phyloP scores from a whole-genome alignment of 1,284 basidiomycete genomes.

The Rhodotorula mucilaginosa region DNA sequence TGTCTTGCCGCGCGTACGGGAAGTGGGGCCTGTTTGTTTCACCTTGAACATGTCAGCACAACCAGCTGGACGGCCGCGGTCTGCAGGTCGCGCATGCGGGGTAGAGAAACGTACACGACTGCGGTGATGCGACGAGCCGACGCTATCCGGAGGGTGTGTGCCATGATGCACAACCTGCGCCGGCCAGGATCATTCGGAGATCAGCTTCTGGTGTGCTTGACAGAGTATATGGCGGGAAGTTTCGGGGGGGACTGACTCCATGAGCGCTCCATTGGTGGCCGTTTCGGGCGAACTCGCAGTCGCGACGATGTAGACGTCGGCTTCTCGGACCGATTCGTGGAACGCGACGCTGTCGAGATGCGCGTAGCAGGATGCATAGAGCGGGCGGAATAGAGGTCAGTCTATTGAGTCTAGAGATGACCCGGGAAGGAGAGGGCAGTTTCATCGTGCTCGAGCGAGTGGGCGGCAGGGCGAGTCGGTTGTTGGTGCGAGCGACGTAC shows the following conservation, averaged over 20 bases:
- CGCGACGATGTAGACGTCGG: slow-evolving; percentile 99
- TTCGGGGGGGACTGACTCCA: slow-evolving; percentile 53
- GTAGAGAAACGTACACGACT: slow-evolving; percentile 54
- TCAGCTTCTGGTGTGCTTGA: too few relatives aligned
- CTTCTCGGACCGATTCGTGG: slow-evolving; percentile 91
- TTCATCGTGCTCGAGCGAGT: too few relatives aligned
- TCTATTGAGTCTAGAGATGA: slow-evolving; percentile 10
- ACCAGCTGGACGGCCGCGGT: background rate
- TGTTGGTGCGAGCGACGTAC: slow-evolving; percentile 18
- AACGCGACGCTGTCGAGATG: slow-evolving; percentile 76
- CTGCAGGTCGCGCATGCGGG: background rate
- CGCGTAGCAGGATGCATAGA: background rate
- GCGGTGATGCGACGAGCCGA: slow-evolving; percentile 95
- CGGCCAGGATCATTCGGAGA: slow-evolving; percentile 53
- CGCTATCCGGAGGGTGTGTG: slow-evolving; percentile 86
- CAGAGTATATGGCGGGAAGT: slow-evolving; percentile 53
- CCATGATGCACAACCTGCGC: slow-evolving; percentile 99
- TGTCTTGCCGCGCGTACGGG: slow-evolving; percentile 95
- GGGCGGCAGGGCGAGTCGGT: too few relatives aligned
- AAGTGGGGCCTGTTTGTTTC: slow-evolving; percentile 68
- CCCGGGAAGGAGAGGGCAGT: slow-evolving; percentile 19
- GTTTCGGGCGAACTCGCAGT: slow-evolving; percentile 42
- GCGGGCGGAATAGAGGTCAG: background rate
- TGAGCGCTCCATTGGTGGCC: slow-evolving; percentile 44
- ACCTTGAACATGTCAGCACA: background rate